Evolutionary conservation across 495 filamentous ascomycete species (phyloP), one percentile per base, ranked within the genome.

Genomic region (Aspergillus ellipticus): DNA sequence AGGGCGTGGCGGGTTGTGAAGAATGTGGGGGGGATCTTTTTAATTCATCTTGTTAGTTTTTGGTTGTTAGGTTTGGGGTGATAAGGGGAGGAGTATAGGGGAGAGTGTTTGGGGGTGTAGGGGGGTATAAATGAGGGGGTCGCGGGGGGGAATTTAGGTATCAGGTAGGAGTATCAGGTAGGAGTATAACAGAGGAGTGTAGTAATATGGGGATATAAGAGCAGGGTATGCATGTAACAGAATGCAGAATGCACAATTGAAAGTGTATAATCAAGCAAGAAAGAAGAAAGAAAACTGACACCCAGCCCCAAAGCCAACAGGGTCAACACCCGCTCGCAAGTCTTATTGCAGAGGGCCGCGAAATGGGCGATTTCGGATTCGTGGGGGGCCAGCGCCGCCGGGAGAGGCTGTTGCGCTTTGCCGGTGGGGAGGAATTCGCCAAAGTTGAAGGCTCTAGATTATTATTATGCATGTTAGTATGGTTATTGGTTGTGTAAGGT

Each of bases 381-480:
- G 56, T 87, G 69, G 7, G 80, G 52, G 20, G 69, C 59, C n/a
- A 98, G 81, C 10, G 79, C 70, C 19, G 74, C 64, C 0, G 93
- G 90, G 8, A 97, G 77, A 26, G 89, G 87, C 66, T 97, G 94
- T 54, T 90, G 86, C 28, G 90, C 81, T 71, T 89, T 85, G 65
- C 80, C 78, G 58, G 86, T 58, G 45, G 73, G 43, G 70, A 92
- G 43, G 70, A 92, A 96, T 69, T 88, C 82, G 63, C 89, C 89
- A 49, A 98, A 85, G 73, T 98, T 98, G 79, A 98, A 89, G 42
- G 87, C 90, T 78, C 92, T 96, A 59, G 19, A 50, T 55, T n/a
- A 20, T 33, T 48, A 29, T 55, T 37, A 54, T 45, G 50, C 45
- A 41, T 51, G 41, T 35, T 52, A 16, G 47, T n/a, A n/a, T n/a